phyloP scores from a whole-genome alignment of 257 asterid species.

The Przewalskia tangutica region DNA sequence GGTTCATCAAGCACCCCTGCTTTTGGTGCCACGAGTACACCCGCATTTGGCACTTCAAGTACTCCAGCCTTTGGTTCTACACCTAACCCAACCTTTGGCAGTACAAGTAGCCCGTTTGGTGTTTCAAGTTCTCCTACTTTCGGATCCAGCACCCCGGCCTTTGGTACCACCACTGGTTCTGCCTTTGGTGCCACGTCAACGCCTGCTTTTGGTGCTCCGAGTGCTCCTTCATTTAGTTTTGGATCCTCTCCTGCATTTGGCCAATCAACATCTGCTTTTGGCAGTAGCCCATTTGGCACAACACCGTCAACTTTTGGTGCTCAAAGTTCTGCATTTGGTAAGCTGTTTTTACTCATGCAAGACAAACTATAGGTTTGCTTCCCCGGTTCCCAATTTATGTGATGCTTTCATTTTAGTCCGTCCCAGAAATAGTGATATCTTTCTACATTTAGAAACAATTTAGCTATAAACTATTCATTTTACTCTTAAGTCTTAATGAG shows the following conservation, averaged over 20 bases:
- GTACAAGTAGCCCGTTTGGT: constrained; percentile 23
- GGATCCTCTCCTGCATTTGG: constrained; percentile 61
- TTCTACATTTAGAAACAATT: neutral
- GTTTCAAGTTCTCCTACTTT: constrained; percentile 19
- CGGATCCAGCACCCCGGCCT: constrained; percentile 37
- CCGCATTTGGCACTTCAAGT: constrained; percentile 67
- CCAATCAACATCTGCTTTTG: constrained; percentile 61
- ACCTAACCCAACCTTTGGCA: constrained; percentile 47
- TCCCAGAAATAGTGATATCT: neutral
- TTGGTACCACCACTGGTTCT: constrained; percentile 30
- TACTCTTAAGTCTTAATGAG: neutral
- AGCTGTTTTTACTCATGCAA: constrained; percentile 15
- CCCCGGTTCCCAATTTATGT: neutral
- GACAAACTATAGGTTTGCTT: constrained; percentile 5
- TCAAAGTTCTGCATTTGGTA: constrained; percentile 81
- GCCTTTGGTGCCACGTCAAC: constrained; percentile 29
- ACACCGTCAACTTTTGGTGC: constrained; percentile 51
- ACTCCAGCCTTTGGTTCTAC: constrained; percentile 65
- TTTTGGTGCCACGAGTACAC: constrained; percentile 48
- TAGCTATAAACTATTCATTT: neutral
- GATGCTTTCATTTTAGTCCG: neutral
- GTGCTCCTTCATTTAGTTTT: constrained; percentile 41
- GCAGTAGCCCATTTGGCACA: constrained; percentile 49
- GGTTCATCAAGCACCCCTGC: constrained; percentile 51
- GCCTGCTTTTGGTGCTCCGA: constrained; percentile 19